Base-by-base conservation (phyloP, 106 monocot genomes). In the Phalaenopsis aphrodite region DNA sequence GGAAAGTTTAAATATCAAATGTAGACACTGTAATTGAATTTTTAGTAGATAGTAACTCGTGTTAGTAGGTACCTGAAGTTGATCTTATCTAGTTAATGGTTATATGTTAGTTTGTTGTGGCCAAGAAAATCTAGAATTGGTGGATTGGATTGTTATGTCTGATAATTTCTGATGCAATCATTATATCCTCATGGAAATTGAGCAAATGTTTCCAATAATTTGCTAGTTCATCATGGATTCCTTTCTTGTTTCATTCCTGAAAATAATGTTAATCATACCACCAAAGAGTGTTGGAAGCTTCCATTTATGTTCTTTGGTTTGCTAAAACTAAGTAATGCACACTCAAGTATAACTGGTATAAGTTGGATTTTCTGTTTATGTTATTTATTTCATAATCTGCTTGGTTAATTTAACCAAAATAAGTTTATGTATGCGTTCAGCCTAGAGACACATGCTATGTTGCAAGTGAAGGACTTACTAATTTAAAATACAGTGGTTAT, bases 401-500 rank as follows among this genome's bases (percentile, higher is more conserved):
- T 10, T 14, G 12, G 1, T 38, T 69, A 38, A 15, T 69, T 38
- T 74, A 18, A 45, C 74, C 45, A 43, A 74, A 43, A 19, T 36
- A n/a, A 19, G 18, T 71, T 65, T 38, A 72, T 57, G 8, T 5
- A 72, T 72, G 81, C 87, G 12, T 92, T 72, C 86, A 99, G 99
- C 99, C 99, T 3, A 89, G 99, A 83, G 99, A 99, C 57, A 87
- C 88, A 55, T 98, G 92, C 79, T 98, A 98, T 84, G 80, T 98
- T 79, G 98, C 98, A 41, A 81, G 78, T 79, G 83, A 93, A 79
- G 98, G 94, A 7, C 87, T 98, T 48, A 73, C 88, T 37, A 87
- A 85, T 81, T 77, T 94, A 80, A 81, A 87, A 78, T 99, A 99
- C 76, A 99, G 99, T 76, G 99, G 99, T 11, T 93, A 93, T 79